A percentile compares a stretch with the other conserved stretches of the same genome.
Evolutionary conservation across 1,284 basidiomycete genomes (phyloP).

Genomic region (Mycosarcoma mackinlayi): DNA sequence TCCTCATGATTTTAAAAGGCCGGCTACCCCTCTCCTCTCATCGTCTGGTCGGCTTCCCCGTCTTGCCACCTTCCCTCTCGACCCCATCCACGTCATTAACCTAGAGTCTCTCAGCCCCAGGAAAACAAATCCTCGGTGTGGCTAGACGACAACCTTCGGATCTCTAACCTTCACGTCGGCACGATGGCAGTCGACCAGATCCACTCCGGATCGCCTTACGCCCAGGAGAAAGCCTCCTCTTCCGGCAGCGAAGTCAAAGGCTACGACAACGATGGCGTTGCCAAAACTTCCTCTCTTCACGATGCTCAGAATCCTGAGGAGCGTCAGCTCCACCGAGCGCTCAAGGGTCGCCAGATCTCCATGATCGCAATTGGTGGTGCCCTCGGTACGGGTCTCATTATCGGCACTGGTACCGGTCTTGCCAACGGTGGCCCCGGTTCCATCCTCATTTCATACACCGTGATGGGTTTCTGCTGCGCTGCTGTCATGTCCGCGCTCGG

Average conservation of each 20-base stretch:
- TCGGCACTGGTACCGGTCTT: conserved; percentile 73
- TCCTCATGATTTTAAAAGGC: too few relatives aligned
- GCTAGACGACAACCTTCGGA: neutral
- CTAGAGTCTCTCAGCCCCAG: too few relatives aligned
- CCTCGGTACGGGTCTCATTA: conserved; percentile 77
- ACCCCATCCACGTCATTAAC: too few relatives aligned
- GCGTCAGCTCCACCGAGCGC: conserved; percentile 64
- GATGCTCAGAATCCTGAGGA: conserved; percentile 32
- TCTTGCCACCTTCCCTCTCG: neutral
- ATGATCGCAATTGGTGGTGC: conserved; percentile 72
- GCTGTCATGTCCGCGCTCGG: conserved; percentile 67
- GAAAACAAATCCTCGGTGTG: too few relatives aligned
- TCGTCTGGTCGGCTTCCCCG: neutral
- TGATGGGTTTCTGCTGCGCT: conserved; percentile 59
- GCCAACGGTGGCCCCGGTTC: conserved; percentile 70
- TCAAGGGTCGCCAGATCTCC: conserved; percentile 73
- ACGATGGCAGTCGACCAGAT: conserved; percentile 23
- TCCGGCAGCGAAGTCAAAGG: conserved; percentile 28
- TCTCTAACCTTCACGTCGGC: neutral
- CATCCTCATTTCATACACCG: conserved; percentile 70
- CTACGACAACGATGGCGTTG: conserved; percentile 24
- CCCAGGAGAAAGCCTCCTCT: conserved; percentile 26
- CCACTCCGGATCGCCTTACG: conserved; percentile 11
- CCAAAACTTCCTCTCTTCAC: conserved; percentile 16
- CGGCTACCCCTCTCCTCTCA: too few relatives aligned